Evolutionary conservation across 257 asterid genomes (phyloP), one percentile per base, ranked within the genome.

Genomic region (Plantago major): DNA sequence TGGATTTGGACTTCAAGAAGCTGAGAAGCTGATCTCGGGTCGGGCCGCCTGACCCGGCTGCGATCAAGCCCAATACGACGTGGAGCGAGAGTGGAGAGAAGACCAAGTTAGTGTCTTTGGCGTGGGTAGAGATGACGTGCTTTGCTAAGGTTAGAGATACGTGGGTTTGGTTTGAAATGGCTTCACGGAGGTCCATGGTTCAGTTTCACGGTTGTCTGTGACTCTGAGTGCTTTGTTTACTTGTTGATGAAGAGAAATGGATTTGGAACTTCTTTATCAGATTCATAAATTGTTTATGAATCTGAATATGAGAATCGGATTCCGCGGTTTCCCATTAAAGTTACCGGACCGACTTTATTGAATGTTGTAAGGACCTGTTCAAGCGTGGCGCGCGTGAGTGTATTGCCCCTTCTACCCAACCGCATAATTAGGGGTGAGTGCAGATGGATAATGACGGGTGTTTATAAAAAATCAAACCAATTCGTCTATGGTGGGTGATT

Each of bases 81-180:
- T 80, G 82, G 69, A 83, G 68, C 50, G 90, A 84, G 30, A 78
- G 60, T n/a, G 88, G 90, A 37, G 85, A 84, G 67, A 84, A 76
- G 12, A 78, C 77, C 46, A 78, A 40, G 75, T 84, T 81, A 37
- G 37, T 14, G n/a, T 47, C 72, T 17, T 76, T 76, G 60, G 73
- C 67, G 13, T 72, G 50, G 46, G 73, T 60, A 56, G 84, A 50
- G 73, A 80, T 73, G 52, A 80, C 61, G 53, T 71, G 79, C 55
- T 71, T 74, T 3, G 84, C 83, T 14, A 85, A 71, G 33, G 74
- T 47, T 30, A 76, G 30, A 6, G 89, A 82, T 14, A 72, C 70
- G 55, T 71, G 74, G 17, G 84, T 74, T 62, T 85, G 90, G 57
- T 57, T 69, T 66, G 46, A 49, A 72, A 78, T 78, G 5, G 82